A percentile compares a stretch with the other conserved stretches of the same genome.
These are phyloP conservation scores for Hippophae tibetana DNA, from an alignment of 306 rosid species.

Conservation along the genomic window DNA sequence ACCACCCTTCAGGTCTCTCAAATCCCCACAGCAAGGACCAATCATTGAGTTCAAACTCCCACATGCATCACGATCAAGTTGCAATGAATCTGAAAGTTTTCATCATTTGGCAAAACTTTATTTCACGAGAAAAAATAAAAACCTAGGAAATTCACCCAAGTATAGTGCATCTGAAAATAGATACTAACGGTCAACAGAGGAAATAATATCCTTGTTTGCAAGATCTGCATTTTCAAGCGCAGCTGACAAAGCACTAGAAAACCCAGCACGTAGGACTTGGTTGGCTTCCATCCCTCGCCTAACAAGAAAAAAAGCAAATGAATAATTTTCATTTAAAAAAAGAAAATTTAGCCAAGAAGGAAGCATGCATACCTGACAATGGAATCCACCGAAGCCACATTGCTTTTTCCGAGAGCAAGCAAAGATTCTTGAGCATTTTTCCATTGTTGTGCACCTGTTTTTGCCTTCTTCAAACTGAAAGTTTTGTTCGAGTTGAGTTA, in stretches of 20 bases:
- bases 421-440: slow-evolving; percentile 85
- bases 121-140: slow-evolving; percentile 1
- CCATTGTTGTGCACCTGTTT: slow-evolving; percentile 91
- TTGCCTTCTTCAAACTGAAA: slow-evolving; percentile 76
- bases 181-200: slow-evolving; percentile 74
- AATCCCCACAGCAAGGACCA: slow-evolving; percentile 84
- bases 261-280: slow-evolving; percentile 60
- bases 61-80: slow-evolving; percentile 95
- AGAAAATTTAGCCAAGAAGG: background rate
- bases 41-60: slow-evolving; percentile 75
- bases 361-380: slow-evolving; percentile 57
- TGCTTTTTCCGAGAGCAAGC: slow-evolving; percentile 61
- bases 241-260: slow-evolving; percentile 61
- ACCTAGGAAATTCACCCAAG: background rate
- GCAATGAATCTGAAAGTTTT: slow-evolving; percentile 64
- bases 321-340: slow-evolving; percentile 10
- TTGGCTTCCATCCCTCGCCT: slow-evolving; percentile 86
- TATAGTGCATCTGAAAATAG: slow-evolving; percentile 14
- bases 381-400: slow-evolving; percentile 73
- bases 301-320: slow-evolving; percentile 9
- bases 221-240: slow-evolving; percentile 73
- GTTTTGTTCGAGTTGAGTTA: slow-evolving; percentile 9
- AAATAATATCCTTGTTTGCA: slow-evolving; percentile 74
- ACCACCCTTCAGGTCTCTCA: slow-evolving; percentile 85
- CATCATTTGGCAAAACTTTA: slow-evolving; percentile 18